Percentiles rank a stretch among this genome's conserved stretches.
These are phyloP conservation scores for Aspergillus pseudoterreus DNA, from an alignment of 2,329 filamentous ascomycete genomes.

Conservation along the genomic window DNA sequence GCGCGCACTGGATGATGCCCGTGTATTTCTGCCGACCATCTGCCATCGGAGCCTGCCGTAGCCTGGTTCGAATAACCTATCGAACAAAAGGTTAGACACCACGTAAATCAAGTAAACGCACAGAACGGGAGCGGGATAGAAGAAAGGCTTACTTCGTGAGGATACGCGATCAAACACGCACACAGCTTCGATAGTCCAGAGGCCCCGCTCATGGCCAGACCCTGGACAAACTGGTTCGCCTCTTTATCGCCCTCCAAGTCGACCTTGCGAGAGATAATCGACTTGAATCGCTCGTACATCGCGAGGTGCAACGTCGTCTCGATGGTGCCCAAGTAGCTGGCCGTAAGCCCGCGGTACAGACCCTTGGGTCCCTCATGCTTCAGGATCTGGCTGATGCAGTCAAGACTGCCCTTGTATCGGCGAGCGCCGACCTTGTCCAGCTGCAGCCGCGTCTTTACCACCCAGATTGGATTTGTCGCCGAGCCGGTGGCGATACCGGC, in stretches of 20 bases:
- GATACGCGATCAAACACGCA: conserved; percentile 32
- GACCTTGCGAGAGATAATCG: conserved; percentile 15
- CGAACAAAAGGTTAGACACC: background rate
- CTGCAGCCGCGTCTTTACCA: conserved; percentile 69
- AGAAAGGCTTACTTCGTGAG: conserved; percentile 27
- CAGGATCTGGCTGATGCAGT: conserved; percentile 68
- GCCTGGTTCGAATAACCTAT: conserved; percentile 34
- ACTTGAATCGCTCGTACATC: conserved; percentile 35
- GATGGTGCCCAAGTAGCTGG: conserved; percentile 49
- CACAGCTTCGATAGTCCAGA: conserved; percentile 32
- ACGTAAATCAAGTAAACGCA: too few species aligned
- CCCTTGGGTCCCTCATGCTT: conserved; percentile 78
- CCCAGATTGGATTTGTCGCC: conserved; percentile 38
- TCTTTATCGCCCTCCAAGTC: conserved; percentile 10
- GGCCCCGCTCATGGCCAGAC: conserved; percentile 25
- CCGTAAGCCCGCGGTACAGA: conserved; percentile 83
- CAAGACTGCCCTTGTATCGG: conserved; percentile 61
- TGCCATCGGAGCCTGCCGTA: conserved; percentile 34
- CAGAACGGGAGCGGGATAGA: too few species aligned
- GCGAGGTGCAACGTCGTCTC: conserved; percentile 36
- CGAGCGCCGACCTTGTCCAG: conserved; percentile 35
- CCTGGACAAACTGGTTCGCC: conserved; percentile 14
- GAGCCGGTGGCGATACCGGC: conserved; percentile 35
- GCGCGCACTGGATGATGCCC: conserved; percentile 33
- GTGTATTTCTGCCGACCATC: conserved; percentile 34